Evolutionary conservation across 805 yeast species (phyloP).

Genomic region (Kregervanrija delftensis): DNA sequence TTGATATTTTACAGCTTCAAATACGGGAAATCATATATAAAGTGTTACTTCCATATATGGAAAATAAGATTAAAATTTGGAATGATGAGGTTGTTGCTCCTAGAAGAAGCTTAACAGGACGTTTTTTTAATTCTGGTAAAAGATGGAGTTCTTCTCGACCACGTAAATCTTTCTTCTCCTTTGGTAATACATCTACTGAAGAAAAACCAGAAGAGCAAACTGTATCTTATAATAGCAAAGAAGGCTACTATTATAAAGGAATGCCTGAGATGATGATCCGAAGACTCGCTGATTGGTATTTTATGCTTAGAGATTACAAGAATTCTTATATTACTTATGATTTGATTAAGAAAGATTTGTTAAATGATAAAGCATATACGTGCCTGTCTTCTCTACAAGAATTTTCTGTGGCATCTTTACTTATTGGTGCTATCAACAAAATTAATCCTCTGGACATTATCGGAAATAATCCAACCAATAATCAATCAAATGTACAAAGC

Average conservation of each 20-base stretch:
- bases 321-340: slow-evolving; percentile 82
- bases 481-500: slow-evolving; percentile 22
- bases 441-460: slow-evolving; percentile 32
- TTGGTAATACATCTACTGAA: slow-evolving; percentile 11
- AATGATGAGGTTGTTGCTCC: slow-evolving; percentile 76
- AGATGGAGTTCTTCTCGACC: slow-evolving; percentile 39
- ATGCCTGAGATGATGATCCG: slow-evolving; percentile 70
- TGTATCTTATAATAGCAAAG: slow-evolving; percentile 38
- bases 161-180: slow-evolving; percentile 27
- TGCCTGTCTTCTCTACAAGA: slow-evolving; percentile 83
- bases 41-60: slow-evolving; percentile 76
- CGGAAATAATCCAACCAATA: slow-evolving; percentile 14
- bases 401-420: slow-evolving; percentile 68
- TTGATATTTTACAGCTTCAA: slow-evolving; percentile 28
- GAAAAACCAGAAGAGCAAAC: slow-evolving; percentile 7
- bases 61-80: slow-evolving; percentile 73
- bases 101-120: slow-evolving; percentile 66
- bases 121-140: slow-evolving; percentile 57
- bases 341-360: slow-evolving; percentile 67
- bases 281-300: slow-evolving; percentile 85
- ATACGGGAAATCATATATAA: slow-evolving; percentile 42
- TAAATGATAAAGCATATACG: slow-evolving; percentile 72
- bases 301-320: slow-evolving; percentile 85
- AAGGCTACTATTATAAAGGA: slow-evolving; percentile 53
- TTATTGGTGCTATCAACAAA: slow-evolving; percentile 49